Evolutionary conservation across 164 flowering plant species (phyloP), one percentile per base, ranked within the genome.

Genomic region (Chloranthus sessilifolius): DNA sequence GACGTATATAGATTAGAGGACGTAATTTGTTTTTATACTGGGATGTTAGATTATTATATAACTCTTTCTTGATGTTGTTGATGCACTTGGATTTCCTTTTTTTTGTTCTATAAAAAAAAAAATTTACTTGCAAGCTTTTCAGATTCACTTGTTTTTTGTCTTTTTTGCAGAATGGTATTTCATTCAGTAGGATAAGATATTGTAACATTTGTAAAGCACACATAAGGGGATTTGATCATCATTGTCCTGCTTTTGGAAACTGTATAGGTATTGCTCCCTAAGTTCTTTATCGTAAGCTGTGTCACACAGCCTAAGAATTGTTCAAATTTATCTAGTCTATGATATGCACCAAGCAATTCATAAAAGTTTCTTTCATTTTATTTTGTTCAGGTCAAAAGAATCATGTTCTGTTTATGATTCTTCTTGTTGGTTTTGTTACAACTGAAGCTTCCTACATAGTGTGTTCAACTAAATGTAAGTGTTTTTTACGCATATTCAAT

Each of bases 181-280:
- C 53, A 39, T 17, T 42, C 5, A 50, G 45, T 43, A 81, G 88
- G 53, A 62, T 66, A 35, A 75, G 83, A 64, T 81, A 70, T 47
- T 88, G 97, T 56, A 71, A 55, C 67, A 61, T n/a, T 46, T 85
- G 95, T 66, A 73, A 75, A 50, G 68, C 65, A 41, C 55, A 75
- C 41, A 41, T 85, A 15, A 59, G 43, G 52, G 95, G 95, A 4
- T 75, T 77, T 60, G 95, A 88, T 58, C 95, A 85, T 56, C 97
- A 88, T 36, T 88, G 95, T 53, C 89, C 95, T 62, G 95, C 95
- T 31, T 88, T 85, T 77, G 91, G 95, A 15, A 88, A 77, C 55
- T 88, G 96, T 60, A 80, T 88, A 69, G 96, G 94, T 88, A 26
- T 25, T 21, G 10, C 8, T 3, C 20, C 2, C 19, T 9, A 5